phyloP scores from a whole-genome alignment of 805 yeast species.

The Hanseniaspora pseudoguilliermondii region DNA sequence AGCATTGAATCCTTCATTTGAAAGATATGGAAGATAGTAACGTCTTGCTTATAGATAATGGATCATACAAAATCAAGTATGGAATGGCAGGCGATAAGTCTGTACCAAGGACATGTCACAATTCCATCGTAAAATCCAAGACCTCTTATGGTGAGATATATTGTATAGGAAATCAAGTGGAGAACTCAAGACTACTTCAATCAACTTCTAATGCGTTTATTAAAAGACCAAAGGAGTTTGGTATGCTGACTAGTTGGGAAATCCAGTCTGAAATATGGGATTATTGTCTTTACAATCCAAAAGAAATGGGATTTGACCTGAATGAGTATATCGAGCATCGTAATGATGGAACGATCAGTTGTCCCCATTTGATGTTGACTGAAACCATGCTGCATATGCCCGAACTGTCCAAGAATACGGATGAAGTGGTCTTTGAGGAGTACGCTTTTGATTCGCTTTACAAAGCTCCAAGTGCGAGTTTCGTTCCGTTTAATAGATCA shows the following conservation, averaged over 20 bases:
- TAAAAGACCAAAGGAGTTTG: conserved; percentile 76
- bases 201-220: conserved; percentile 64
- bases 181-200: conserved; percentile 33
- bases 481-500: conserved; percentile 48
- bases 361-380: conserved; percentile 41
- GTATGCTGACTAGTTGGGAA: conserved; percentile 86
- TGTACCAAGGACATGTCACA: conserved; percentile 43
- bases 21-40: not conserved
- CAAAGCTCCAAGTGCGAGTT: conserved; percentile 48
- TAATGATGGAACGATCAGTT: conserved; percentile 27
- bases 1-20: not conserved
- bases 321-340: conserved; percentile 31
- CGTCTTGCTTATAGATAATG: conserved; percentile 67
- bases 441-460: conserved; percentile 65
- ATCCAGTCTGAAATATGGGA: conserved; percentile 86
- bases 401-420: conserved; percentile 67
- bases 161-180: conserved; percentile 52
- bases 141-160: conserved; percentile 64
- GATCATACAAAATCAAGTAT: conserved; percentile 67
- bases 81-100: conserved; percentile 34
- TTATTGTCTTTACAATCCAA: conserved; percentile 42
- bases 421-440: conserved; percentile 89
- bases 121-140: conserved; percentile 44
- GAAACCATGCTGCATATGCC: conserved; percentile 79
- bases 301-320: conserved; percentile 34